phyloP scores from a whole-genome alignment of 1,139 yeast genomes.

The Suhomyces bolitotheri region DNA sequence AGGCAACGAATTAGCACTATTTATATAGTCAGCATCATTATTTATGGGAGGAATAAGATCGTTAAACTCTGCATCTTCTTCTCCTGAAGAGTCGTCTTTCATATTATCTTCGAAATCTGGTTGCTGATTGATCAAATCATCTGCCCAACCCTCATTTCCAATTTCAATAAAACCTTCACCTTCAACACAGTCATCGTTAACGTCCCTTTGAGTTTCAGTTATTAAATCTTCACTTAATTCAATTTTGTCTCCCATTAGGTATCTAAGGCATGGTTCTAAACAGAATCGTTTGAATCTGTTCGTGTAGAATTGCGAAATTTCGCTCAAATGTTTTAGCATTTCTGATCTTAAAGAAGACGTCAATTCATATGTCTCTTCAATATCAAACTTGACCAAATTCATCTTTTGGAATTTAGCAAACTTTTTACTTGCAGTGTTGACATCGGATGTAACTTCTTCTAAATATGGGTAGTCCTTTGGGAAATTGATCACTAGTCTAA shows the following conservation, averaged over 20 bases:
- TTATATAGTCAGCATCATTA: constrained; percentile 19
- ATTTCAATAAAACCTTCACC: constrained; percentile 30
- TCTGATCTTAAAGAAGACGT: constrained; percentile 46
- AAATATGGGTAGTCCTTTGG: constrained; percentile 71
- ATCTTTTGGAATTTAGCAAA: constrained; percentile 25
- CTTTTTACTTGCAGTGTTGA: constrained; percentile 20
- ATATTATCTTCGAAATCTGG: constrained; percentile 29
- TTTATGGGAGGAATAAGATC: constrained; percentile 35
- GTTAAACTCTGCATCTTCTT: constrained; percentile 34
- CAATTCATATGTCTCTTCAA: constrained; percentile 79
- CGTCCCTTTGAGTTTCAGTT: constrained; percentile 19
- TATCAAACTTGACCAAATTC: constrained; percentile 45
- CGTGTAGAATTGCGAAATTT: constrained; percentile 60
- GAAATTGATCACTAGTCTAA: constrained; percentile 66
- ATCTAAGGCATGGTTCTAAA: constrained; percentile 77
- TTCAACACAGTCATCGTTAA: constrained; percentile 22
- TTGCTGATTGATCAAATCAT: constrained; percentile 43
- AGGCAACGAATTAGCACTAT: constrained; percentile 11
- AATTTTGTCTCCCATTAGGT: constrained; percentile 78
- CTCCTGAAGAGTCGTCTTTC: constrained; percentile 32
- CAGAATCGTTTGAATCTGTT: constrained; percentile 61
- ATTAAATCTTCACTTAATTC: constrained; percentile 45
- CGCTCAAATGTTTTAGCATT: constrained; percentile 51
- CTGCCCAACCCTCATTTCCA: constrained; percentile 49
- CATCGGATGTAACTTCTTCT: constrained; percentile 42